Conservation (phyloP, 2,329 filamentous ascomycete genomes). For the Ceratocystis eucalypticola region DNA sequence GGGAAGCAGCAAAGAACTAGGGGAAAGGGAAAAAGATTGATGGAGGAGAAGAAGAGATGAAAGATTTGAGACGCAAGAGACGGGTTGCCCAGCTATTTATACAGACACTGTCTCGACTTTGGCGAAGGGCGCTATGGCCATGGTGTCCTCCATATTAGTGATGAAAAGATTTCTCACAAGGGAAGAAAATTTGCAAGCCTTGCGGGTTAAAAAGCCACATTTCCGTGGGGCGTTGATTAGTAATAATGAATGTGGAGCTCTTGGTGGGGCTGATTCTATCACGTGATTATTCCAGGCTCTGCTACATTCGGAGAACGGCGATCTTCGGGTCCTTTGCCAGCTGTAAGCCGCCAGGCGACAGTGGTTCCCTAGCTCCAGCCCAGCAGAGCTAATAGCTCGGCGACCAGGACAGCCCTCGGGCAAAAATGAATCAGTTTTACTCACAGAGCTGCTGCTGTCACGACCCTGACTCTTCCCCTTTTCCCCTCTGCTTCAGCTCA, state of each 20-base stretch:
- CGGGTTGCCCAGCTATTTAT: slow-evolving; percentile 20
- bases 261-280: neutral
- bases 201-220: slow-evolving; percentile 1
- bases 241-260: no score
- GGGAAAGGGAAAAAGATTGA: neutral
- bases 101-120: slow-evolving; percentile 9
- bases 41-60: neutral
- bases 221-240: neutral
- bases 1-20: slow-evolving; percentile 5
- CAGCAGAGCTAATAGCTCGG: neutral
- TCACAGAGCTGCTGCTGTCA: neutral
- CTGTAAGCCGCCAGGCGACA: neutral
- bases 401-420: no score
- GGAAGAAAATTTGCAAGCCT: slow-evolving; percentile 3
- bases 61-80: slow-evolving; percentile 19
- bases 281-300: neutral
- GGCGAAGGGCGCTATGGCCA: neutral
- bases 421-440: neutral
- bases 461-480: neutral
- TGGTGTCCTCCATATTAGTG: slow-evolving; percentile 4
- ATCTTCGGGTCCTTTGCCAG: neutral
- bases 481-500: neutral
- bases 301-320: neutral
- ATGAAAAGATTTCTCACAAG: slow-evolving; percentile 2
- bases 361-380: neutral